Conservation (phyloP, 192 early-diverging fungal genomes). For the Spizellomyces sp. region DNA sequence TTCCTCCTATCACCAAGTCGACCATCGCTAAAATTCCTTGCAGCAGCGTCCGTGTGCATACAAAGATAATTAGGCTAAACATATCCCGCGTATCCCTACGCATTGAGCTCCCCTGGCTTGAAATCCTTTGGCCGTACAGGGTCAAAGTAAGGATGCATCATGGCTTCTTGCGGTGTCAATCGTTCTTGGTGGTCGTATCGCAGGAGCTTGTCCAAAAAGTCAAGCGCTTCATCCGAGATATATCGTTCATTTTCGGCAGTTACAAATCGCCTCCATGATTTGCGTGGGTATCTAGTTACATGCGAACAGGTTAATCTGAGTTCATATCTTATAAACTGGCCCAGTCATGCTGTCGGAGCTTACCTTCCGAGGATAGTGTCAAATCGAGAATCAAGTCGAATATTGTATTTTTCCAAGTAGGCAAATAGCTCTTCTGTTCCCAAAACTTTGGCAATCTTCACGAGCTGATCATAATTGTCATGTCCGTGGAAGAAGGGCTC, state of each 20-base stretch:
- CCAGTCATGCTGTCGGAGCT: neutral
- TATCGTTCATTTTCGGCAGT: constrained; percentile 83
- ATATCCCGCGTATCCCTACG: no score
- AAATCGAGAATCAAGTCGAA: constrained; percentile 88
- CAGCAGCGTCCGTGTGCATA: no score
- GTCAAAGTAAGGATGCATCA: constrained; percentile 89
- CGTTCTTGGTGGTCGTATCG: constrained; percentile 94
- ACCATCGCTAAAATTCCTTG: no score
- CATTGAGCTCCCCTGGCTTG: neutral
- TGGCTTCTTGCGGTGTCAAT: constrained; percentile 83
- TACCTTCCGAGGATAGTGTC: constrained; percentile 90
- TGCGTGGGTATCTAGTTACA: constrained; percentile 71
- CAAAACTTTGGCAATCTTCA: constrained; percentile 97
- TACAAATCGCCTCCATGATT: constrained; percentile 86
- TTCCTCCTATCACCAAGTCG: no score
- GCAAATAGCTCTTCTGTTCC: constrained; percentile 93
- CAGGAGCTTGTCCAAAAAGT: constrained; percentile 87
- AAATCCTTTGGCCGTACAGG: constrained; percentile 35
- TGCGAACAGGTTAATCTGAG: no score
- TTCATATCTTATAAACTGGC: neutral
- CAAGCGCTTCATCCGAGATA: constrained; percentile 79
- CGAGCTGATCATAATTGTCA: constrained; percentile 98
- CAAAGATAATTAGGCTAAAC: no score
- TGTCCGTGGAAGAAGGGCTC: constrained; percentile 99
- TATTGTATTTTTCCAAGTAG: constrained; percentile 95